Evolutionary conservation across 352 stramenopile genomes (phyloP), one percentile per base, ranked within the genome.

Genomic region (Halophytophthora polymorphica): DNA sequence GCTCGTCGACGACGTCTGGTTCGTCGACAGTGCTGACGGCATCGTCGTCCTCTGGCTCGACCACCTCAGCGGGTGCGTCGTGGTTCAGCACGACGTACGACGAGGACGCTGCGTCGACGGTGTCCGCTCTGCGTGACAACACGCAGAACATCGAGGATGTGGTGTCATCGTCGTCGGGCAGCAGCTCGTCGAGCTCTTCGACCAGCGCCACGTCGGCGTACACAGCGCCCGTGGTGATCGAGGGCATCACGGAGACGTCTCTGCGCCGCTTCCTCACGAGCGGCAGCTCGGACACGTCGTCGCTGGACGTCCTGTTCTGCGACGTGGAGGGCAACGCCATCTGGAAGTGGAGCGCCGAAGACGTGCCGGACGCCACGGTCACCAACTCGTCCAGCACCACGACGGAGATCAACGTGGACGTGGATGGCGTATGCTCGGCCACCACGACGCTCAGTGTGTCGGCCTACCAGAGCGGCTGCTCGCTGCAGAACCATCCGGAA

Each of bases 291-390:
- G 53, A 69, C 45, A 56, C 54, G 22, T 65, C 56, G 13, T 71
- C 67, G 49, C 64, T 80, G 40, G 66, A 86, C 45, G 61, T 89
- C 25, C 60, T 86, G 11, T 89, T 89, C 66, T 89, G 78, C 49
- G 78, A 89, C 57, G 70, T 89, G 28, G 62, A 61, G 34, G 78
- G 78, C 41, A 89, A 89, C 29, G 78, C 78, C 28, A 83, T 89
- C 36, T 89, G 78, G 78, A 86, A 86, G 59, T 86, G 70, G 73
- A 81, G 65, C 28, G 68, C 67, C n/a, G 49, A 75, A 37, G 61
- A 72, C 12, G 54, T 67, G 23, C 58, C 66, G 25, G 54, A 73
- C 10, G 64, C 62, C 14, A 68, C 60, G 6, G 46, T 66, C 12
- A 72, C 52, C 35, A 73, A 77, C 36, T 61, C 25, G 12, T 74